Base-by-base conservation (phyloP, 2,329 filamentous ascomycete species). In the Colletotrichum lupini region DNA sequence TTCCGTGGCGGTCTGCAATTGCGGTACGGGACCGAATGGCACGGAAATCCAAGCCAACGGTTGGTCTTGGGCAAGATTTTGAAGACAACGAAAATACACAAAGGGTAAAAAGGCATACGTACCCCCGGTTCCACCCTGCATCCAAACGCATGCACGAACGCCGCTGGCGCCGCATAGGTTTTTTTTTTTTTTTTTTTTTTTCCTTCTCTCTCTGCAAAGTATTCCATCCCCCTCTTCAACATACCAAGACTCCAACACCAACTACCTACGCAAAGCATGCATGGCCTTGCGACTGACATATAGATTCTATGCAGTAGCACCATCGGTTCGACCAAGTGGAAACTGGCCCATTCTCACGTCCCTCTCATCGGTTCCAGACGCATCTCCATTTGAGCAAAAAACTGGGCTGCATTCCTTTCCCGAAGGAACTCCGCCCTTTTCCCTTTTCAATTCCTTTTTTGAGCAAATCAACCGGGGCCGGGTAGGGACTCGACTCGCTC, bases 31-130 rank as follows among this genome's bases (percentile, higher is more conserved):
- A 64, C 55, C 55, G 42, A 60, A 46, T 60, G 60, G 60, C 56
- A 49, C 60, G 70, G 42, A 59, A 49, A 57, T 52, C 52, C 55
- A 49, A 52, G 60, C 28, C 67, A 56, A 62, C 60, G 59, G 70
- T 65, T 73, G 67, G 70, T 60, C 68, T 64, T 67, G 52, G 69
- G 30, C 70, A 70, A 65, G 66, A 65, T 73, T 73, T 46, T 46
- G 59, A 42, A 55, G 28, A 72, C 58, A 46, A 59, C 57, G 28
- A 55, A 60, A 32, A 64, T 62, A 70, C 70, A 69, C 53, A 73
- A 73, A 73, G 70, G 70, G 70, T 70, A 73, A 73, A 65, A 32
- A 73, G 70, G 70, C 70, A 73, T 73, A 73, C 70, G 70, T 73
- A 73, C 70, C 67, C 70, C 70, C 67, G 60, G 70, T 37, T 66